A percentile compares a stretch with the other conserved stretches of the same genome.
Evolutionary conservation across 2,329 filamentous ascomycete genomes (phyloP).

Genomic region (Dothistroma pini): DNA sequence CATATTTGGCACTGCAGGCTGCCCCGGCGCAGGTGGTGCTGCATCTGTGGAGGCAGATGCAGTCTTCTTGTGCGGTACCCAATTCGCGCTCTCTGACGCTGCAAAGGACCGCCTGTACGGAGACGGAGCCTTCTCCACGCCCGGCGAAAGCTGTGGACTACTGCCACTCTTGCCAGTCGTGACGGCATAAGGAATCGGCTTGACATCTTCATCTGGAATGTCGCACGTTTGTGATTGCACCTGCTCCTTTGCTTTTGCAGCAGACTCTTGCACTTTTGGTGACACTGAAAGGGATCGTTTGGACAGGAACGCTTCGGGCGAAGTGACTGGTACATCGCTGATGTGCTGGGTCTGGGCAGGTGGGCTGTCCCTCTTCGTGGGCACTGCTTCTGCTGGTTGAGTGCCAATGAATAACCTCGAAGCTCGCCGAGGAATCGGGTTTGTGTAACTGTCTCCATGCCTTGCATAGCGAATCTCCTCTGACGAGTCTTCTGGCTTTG

Average conservation of each 20-base stretch:
- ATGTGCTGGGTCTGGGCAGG: conserved; percentile 4
- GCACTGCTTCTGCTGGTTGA: conserved; percentile 6
- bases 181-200: not conserved
- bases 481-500: conserved; percentile 11
- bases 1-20: conserved; percentile 29
- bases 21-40: conserved; percentile 24
- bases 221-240: conserved; percentile 5
- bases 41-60: conserved; percentile 9
- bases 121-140: conserved; percentile 15
- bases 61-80: conserved; percentile 14
- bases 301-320: conserved; percentile 15
- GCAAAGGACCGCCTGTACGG: conserved; percentile 21
- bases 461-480: conserved; percentile 16
- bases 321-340: conserved; percentile 3
- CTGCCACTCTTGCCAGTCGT: not conserved
- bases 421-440: conserved; percentile 13
- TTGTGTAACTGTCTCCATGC: conserved; percentile 18
- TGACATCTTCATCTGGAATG: conserved; percentile 5
- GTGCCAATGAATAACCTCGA: conserved; percentile 18
- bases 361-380: conserved; percentile 6
- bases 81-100: conserved; percentile 17
- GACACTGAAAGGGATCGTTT: conserved; percentile 17
- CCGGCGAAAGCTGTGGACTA: conserved; percentile 6
- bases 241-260: conserved; percentile 8
- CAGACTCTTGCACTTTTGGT: not conserved